These are phyloP conservation scores for Acacia acuminata DNA, from an alignment of 306 rosid genomes.

Conservation along the genomic window DNA sequence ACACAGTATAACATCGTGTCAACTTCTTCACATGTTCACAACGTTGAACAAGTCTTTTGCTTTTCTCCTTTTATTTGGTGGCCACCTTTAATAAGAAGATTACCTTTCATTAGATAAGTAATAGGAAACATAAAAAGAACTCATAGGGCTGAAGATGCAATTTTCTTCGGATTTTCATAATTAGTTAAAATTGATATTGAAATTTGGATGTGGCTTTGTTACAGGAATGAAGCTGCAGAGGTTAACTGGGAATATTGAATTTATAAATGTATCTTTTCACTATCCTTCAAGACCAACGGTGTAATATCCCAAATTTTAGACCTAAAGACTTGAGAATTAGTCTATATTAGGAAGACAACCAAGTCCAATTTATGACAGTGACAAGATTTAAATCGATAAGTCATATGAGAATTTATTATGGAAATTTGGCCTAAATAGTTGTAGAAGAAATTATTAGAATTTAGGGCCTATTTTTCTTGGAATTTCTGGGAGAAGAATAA, in stretches of 20 bases:
- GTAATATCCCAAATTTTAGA: too few species aligned
- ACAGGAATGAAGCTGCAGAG: slow-evolving; percentile 75
- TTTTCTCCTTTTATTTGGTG: too few species aligned
- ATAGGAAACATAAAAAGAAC: not conserved
- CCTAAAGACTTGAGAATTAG: too few species aligned
- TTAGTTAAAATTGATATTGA: slow-evolving; percentile 17
- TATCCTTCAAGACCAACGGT: slow-evolving; percentile 86
- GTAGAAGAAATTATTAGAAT: too few species aligned
- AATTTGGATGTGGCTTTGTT: slow-evolving; percentile 29
- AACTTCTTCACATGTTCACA: slow-evolving; percentile 26
- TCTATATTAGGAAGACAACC: too few species aligned
- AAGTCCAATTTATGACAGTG: too few species aligned
- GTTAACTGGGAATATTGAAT: slow-evolving; percentile 67
- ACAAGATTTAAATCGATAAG: too few species aligned
- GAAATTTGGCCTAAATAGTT: too few species aligned
- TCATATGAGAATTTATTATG: too few species aligned
- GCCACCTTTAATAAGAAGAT: not conserved
- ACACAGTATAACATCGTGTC: slow-evolving; percentile 64
- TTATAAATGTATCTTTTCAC: slow-evolving; percentile 72
- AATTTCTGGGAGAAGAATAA: too few species aligned
- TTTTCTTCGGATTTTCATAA: not conserved
- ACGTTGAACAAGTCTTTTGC: slow-evolving; percentile 25
- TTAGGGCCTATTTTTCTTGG: too few species aligned
- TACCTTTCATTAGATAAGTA: slow-evolving; percentile 17
- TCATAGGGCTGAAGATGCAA: slow-evolving; percentile 7